Conservation (phyloP, 495 filamentous ascomycete species). For the Aspergillus carlsbadensis region DNA sequence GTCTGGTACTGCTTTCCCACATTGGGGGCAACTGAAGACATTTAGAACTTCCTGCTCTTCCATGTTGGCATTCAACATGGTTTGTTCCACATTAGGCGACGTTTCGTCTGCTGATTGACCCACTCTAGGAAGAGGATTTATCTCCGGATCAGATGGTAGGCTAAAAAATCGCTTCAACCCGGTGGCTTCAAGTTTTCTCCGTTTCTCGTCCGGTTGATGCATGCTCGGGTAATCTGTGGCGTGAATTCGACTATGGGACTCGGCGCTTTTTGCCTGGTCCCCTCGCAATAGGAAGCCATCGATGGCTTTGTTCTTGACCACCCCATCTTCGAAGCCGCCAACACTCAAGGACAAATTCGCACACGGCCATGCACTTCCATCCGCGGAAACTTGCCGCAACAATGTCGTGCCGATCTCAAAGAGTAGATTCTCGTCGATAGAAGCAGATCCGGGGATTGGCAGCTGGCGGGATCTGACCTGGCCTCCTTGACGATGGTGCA, state of each 20-base stretch:
- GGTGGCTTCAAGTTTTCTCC: constrained; percentile 32
- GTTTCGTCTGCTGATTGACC: neutral
- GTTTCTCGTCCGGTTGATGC: constrained; percentile 27
- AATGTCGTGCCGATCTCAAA: constrained; percentile 75
- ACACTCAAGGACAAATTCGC: constrained; percentile 80
- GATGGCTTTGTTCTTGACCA: constrained; percentile 81
- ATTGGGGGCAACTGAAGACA: constrained; percentile 63
- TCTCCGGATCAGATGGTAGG: constrained; percentile 15
- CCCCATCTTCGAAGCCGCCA: constrained; percentile 84
- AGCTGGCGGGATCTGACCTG: constrained; percentile 71
- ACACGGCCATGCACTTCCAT: constrained; percentile 85
- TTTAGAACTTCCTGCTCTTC: neutral
- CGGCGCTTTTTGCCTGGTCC: constrained; percentile 62
- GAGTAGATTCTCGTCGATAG: constrained; percentile 69
- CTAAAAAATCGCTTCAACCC: constrained; percentile 38
- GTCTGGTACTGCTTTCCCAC: constrained; percentile 55
- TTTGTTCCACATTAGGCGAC: neutral
- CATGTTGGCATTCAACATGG: constrained; percentile 24
- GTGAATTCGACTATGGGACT: constrained; percentile 15
- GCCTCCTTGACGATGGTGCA: constrained; percentile 71
- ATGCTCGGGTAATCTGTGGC: constrained; percentile 9
- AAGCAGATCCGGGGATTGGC: constrained; percentile 73
- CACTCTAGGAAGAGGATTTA: constrained; percentile 5
- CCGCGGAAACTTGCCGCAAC: constrained; percentile 71
- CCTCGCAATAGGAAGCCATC: constrained; percentile 79